A percentile compares a stretch with the other conserved stretches of the same genome.
Conservation (phyloP, 78 protist genomes). For the Bigelowiella natans region DNA sequence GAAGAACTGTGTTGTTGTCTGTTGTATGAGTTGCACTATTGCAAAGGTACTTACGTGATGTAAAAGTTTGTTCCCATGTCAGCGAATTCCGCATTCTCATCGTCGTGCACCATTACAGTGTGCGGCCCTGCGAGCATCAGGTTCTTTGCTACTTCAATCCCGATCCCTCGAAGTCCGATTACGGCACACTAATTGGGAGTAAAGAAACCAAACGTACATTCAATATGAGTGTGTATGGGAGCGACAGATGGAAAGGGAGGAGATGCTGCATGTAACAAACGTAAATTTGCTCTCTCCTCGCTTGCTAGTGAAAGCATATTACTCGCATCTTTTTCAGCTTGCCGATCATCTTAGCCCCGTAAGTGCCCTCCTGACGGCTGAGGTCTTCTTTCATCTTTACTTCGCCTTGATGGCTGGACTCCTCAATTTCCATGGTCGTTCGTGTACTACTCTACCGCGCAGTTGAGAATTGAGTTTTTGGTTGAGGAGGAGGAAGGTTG, state of each 20-base stretch:
- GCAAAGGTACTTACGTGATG: neutral
- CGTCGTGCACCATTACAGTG: slow-evolving; percentile 10
- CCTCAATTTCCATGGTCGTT: neutral
- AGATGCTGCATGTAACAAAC: too few relatives aligned
- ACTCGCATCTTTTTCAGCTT: neutral
- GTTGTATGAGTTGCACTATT: too few relatives aligned
- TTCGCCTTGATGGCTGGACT: neutral
- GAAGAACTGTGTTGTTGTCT: too few relatives aligned
- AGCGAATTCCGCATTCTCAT: neutral
- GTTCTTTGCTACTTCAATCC: neutral
- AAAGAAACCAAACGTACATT: too few relatives aligned
- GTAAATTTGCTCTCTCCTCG: too few relatives aligned
- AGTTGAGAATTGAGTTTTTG: too few relatives aligned
- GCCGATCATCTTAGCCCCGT: neutral
- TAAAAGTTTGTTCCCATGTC: slow-evolving; percentile 22
- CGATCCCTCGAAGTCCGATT: neutral
- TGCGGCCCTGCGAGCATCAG: slow-evolving; percentile 7
- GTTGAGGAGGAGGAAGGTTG: too few relatives aligned
- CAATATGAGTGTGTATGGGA: too few relatives aligned
- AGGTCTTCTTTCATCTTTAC: slow-evolving; percentile 6
- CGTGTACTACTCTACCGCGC: too few relatives aligned
- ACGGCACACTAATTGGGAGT: neutral
- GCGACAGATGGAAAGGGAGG: too few relatives aligned
- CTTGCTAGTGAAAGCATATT: too few relatives aligned
- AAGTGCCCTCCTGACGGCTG: neutral